Evolutionary conservation across 129 eudicot species (phyloP).

Genomic region (Chrysanthemum makinoi): DNA sequence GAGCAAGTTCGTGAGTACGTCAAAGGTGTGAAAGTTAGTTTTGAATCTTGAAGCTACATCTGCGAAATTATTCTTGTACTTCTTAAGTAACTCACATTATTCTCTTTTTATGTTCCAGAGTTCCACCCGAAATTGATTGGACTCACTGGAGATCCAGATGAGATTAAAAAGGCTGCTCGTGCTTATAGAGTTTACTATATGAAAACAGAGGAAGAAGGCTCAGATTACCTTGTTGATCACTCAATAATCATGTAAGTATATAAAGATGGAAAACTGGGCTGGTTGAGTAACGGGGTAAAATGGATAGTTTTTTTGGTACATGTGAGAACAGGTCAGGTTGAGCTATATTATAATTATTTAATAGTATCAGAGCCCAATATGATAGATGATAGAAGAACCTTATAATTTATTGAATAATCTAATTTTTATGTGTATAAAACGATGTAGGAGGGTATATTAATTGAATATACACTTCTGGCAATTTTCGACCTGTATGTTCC

Average conservation of each 20-base stretch:
- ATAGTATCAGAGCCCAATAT: too few relatives aligned
- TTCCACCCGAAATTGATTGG: constrained; percentile 92
- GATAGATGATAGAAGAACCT: too few relatives aligned
- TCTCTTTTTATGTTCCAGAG: constrained; percentile 44
- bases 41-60: not conserved
- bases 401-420: too few relatives aligned
- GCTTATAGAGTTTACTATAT: constrained; percentile 89
- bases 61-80: not conserved
- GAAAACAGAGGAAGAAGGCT: constrained; percentile 97
- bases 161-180: constrained; percentile 83
- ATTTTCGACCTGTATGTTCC: too few relatives aligned
- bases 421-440: too few relatives aligned
- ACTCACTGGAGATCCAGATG: constrained; percentile 77
- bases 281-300: not conserved
- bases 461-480: too few relatives aligned
- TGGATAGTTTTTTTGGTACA: not conserved
- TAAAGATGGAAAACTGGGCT: not conserved
- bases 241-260: constrained; percentile 77
- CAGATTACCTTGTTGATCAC: constrained; percentile 94
- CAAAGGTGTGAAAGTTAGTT: constrained; percentile 49
- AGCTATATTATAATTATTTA: not conserved
- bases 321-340: not conserved
- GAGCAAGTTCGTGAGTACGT: constrained; percentile 92
- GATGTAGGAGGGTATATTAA: too few relatives aligned
- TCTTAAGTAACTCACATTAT: not conserved